phyloP scores from a whole-genome alignment of 2,329 filamentous ascomycete species.

The Myriosclerotinia duriaeana region DNA sequence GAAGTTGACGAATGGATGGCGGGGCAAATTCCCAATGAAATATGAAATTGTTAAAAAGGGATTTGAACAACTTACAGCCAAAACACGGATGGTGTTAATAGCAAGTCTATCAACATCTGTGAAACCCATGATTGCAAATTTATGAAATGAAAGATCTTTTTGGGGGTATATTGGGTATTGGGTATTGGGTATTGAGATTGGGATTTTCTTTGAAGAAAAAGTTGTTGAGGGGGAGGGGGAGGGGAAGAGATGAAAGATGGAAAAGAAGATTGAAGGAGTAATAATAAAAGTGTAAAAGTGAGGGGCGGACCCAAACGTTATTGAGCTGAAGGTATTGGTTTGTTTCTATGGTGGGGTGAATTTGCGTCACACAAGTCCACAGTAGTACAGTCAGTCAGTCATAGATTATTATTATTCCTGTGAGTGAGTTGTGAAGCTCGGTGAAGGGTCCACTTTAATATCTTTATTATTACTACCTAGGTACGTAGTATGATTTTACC shows the following conservation, averaged over 20 bases:
- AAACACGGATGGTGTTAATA: conserved; percentile 96
- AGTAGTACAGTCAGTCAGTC: no score
- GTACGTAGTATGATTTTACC: no score
- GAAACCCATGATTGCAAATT: conserved; percentile 68
- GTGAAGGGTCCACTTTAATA: no score
- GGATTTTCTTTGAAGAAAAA: background rate
- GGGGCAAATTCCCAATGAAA: conserved; percentile 40
- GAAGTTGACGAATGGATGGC: conserved; percentile 38
- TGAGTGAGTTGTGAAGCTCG: no score
- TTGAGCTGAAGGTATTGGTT: conserved; percentile 14
- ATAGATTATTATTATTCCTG: no score
- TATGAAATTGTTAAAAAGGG: conserved; percentile 30
- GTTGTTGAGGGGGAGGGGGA: conserved; percentile 15
- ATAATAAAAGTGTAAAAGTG: no score
- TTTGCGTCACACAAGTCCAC: no score
- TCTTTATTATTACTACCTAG: no score
- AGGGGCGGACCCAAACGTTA: conserved; percentile 15
- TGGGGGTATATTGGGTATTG: conserved; percentile 12
- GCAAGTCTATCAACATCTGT: conserved; percentile 82
- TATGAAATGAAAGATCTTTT: conserved; percentile 1
- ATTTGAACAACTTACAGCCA: conserved; percentile 72
- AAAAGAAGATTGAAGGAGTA: conserved; percentile 16
- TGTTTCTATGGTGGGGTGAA: conserved; percentile 17
- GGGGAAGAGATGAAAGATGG: conserved; percentile 11
- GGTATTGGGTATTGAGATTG: no score